Evolutionary conservation across 2,329 filamentous ascomycete species (phyloP).

Genomic region (Pestalotiopsis sp.): DNA sequence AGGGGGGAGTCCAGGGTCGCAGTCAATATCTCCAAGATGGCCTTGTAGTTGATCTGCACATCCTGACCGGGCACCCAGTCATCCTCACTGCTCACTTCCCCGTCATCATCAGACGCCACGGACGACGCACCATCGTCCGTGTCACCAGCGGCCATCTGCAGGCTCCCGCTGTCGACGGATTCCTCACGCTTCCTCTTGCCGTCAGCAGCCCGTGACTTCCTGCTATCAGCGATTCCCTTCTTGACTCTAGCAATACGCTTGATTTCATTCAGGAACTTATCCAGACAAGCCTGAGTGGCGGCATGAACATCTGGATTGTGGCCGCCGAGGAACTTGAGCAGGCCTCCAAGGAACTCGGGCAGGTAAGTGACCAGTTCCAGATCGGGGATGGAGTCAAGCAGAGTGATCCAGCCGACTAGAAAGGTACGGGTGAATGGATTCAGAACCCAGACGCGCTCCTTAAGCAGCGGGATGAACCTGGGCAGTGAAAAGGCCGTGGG

Average conservation of each 20-base stretch:
- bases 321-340: constrained; percentile 91
- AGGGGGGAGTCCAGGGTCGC: constrained; percentile 83
- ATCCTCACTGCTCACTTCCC: constrained; percentile 70
- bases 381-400: constrained; percentile 95
- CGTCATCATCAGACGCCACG: constrained; percentile 52
- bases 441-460: constrained; percentile 91
- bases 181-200: constrained; percentile 71
- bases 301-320: constrained; percentile 93
- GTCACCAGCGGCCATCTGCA: constrained; percentile 60
- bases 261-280: constrained; percentile 91
- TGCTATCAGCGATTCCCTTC: constrained; percentile 87
- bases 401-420: constrained; percentile 91
- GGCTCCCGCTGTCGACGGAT: constrained; percentile 69
- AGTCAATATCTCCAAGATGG: constrained; percentile 89
- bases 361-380: constrained; percentile 91
- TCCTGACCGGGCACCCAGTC: constrained; percentile 99
- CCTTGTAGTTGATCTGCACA: constrained; percentile 89
- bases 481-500: constrained; percentile 91
- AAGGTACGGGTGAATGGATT: constrained; percentile 96
- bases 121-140: constrained; percentile 64
- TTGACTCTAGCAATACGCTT: constrained; percentile 92
- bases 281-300: constrained; percentile 84
- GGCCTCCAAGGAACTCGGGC: constrained; percentile 85
- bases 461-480: constrained; percentile 88
- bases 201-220: constrained; percentile 68